phyloP scores from a whole-genome alignment of 73 alveolate species.

The Paramecium octaurelia region DNA sequence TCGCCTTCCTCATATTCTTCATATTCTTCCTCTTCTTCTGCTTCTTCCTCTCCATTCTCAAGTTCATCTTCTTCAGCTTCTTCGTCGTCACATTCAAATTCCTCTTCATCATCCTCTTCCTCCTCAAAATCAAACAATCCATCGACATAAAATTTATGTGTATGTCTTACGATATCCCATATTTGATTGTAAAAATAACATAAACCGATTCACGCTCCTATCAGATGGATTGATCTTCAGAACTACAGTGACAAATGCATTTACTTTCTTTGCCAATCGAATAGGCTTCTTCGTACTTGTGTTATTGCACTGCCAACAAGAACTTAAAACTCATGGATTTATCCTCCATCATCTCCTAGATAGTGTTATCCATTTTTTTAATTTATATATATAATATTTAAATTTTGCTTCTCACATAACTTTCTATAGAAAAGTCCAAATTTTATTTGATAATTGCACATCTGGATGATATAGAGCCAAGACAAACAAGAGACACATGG shows the following conservation, averaged over 20 bases:
- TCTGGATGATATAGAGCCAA: slow-evolving; percentile 37
- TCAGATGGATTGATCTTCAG: neutral
- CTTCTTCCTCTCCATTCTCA: neutral
- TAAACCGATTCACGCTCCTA: neutral
- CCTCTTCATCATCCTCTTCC: slow-evolving; percentile 12
- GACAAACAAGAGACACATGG: slow-evolving; percentile 23
- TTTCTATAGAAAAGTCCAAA: neutral
- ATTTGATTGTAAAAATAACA: slow-evolving; percentile 8
- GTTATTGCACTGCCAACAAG: neutral
- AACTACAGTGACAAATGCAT: neutral
- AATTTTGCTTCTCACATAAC: neutral
- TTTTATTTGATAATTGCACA: neutral
- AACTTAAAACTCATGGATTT: neutral
- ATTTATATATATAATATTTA: neutral
- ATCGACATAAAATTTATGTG: slow-evolving; percentile 29
- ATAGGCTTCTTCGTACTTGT: neutral
- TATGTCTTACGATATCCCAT: slow-evolving; percentile 17
- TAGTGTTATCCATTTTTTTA: neutral
- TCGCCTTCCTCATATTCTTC: slow-evolving; percentile 11
- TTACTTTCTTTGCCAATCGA: slow-evolving; percentile 9
- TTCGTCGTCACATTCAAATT: neutral
- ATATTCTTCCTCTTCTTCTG: neutral
- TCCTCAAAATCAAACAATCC: slow-evolving; percentile 31
- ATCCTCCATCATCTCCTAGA: neutral
- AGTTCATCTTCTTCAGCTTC: neutral